Percentiles rank a stretch among this genome's conserved stretches.
Conservation (phyloP, 768 basidiomycete genomes). For the Kwoniella mangroviensis region DNA sequence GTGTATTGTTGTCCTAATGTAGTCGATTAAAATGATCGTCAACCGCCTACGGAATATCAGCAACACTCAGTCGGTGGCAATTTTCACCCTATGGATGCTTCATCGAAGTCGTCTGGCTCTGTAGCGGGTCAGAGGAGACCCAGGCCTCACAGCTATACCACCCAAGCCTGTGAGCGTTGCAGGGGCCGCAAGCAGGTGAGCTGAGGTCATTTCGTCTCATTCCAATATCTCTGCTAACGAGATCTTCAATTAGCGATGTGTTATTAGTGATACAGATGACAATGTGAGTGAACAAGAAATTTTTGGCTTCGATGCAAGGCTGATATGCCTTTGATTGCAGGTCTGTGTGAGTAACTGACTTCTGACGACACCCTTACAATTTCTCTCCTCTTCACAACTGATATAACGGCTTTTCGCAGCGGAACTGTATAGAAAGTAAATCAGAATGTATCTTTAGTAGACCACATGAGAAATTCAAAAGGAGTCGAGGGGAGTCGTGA, state of each 20-base stretch:
- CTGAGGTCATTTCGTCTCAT: background rate
- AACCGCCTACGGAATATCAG: background rate
- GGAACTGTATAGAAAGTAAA: constrained; percentile 26
- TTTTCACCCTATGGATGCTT: background rate
- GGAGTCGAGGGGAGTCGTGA: constrained; percentile 23
- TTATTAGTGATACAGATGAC: constrained; percentile 6
- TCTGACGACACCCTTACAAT: background rate
- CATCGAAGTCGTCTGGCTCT: background rate
- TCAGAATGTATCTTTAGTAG: constrained; percentile 13
- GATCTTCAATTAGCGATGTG: constrained; percentile 8
- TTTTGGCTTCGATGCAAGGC: background rate
- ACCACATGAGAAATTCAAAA: constrained; percentile 12
- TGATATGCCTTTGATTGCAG: background rate
- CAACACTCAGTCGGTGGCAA: background rate
- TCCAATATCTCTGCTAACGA: background rate
- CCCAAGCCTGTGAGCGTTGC: constrained; percentile 33
- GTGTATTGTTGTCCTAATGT: background rate
- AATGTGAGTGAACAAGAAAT: constrained; percentile 10
- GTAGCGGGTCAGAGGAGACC: constrained; percentile 22
- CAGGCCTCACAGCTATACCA: constrained; percentile 23
- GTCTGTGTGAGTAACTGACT: constrained; percentile 7
- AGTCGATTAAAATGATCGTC: background rate
- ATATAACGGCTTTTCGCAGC: background rate
- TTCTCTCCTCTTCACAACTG: background rate
- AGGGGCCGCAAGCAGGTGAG: constrained; percentile 27